These are phyloP conservation scores for Cyclotella distinguenda DNA, from an alignment of 108 stramenopile species.

Conservation along the genomic window DNA sequence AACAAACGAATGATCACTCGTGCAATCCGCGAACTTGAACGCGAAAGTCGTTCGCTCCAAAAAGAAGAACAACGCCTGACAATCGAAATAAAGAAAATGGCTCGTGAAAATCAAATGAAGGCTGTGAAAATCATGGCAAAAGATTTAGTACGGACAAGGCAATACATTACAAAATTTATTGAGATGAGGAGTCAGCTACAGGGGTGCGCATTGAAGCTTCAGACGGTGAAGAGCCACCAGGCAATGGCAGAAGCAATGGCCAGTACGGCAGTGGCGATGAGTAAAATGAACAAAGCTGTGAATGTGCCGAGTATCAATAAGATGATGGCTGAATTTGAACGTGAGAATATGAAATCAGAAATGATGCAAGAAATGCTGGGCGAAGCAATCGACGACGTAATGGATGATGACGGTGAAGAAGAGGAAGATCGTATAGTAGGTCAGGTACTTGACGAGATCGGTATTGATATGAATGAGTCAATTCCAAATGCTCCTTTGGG, in stretches of 20 bases:
- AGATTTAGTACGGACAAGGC: slow-evolving; percentile 92
- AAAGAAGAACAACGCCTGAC: slow-evolving; percentile 91
- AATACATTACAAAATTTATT: slow-evolving; percentile 94
- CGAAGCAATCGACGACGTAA: slow-evolving; percentile 92
- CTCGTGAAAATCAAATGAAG: slow-evolving; percentile 91
- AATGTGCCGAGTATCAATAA: slow-evolving; percentile 90
- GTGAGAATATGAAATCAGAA: slow-evolving; percentile 93
- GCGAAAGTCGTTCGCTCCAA: slow-evolving; percentile 86
- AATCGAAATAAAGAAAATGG: slow-evolving; percentile 95
- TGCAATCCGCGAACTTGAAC: slow-evolving; percentile 93
- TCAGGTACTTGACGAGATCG: slow-evolving; percentile 91
- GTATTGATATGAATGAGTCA: slow-evolving; percentile 75
- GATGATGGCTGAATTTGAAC: slow-evolving; percentile 97
- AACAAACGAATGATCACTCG: slow-evolving; percentile 96
- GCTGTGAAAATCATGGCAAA: slow-evolving; percentile 96
- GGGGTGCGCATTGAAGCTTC: slow-evolving; percentile 90
- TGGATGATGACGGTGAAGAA: slow-evolving; percentile 90
- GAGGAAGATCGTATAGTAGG: slow-evolving; percentile 89
- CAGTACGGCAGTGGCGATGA: slow-evolving; percentile 87
- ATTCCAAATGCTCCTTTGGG: slow-evolving; percentile 73
- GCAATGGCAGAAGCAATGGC: slow-evolving; percentile 96
- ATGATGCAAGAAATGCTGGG: slow-evolving; percentile 98
- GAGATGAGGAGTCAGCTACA: slow-evolving; percentile 95
- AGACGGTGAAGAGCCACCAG: slow-evolving; percentile 92
- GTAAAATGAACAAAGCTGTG: slow-evolving; percentile 93